Evolutionary conservation across 2,329 filamentous ascomycete species (phyloP).

Genomic region (Colletotrichum spinosum): DNA sequence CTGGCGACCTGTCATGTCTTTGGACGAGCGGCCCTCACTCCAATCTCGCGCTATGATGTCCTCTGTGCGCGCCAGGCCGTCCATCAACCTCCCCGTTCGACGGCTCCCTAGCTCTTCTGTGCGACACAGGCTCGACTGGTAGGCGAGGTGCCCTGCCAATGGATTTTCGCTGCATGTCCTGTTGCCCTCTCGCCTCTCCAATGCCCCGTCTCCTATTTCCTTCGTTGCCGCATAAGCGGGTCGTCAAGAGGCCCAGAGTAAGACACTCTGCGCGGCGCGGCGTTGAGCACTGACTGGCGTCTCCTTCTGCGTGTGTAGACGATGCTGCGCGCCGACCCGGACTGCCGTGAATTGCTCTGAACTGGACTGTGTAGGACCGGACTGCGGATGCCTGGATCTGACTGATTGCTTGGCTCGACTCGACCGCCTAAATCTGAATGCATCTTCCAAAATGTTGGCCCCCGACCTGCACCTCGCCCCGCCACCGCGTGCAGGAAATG

Average conservation of each 20-base stretch:
- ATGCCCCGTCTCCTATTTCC: too few species aligned
- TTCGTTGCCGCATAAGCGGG: neutral
- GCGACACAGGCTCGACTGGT: too few species aligned
- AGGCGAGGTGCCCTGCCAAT: too few species aligned
- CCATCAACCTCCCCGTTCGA: too few species aligned
- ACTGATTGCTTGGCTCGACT: slow-evolving; percentile 15
- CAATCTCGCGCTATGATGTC: neutral
- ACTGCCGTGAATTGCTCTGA: slow-evolving; percentile 22
- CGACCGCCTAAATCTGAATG: slow-evolving; percentile 10
- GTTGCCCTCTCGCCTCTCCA: too few species aligned
- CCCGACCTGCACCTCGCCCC: slow-evolving; percentile 26
- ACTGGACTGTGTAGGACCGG: slow-evolving; percentile 14
- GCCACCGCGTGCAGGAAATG: slow-evolving; percentile 24
- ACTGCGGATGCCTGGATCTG: neutral
- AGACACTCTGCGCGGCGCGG: slow-evolving; percentile 31
- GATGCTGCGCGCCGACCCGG: slow-evolving; percentile 8
- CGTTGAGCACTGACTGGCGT: slow-evolving; percentile 17
- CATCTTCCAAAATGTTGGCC: neutral
- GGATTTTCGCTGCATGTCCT: too few species aligned
- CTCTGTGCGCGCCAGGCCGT: neutral
- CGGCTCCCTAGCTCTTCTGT: slow-evolving; percentile 8
- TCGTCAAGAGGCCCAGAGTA: slow-evolving; percentile 18
- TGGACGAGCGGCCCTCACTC: slow-evolving; percentile 21
- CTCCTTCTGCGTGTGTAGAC: slow-evolving; percentile 13
- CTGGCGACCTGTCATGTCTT: slow-evolving; percentile 29